Evolutionary conservation across 2,329 filamentous ascomycete species (phyloP).

Genomic region (Nakataea oryzae): DNA sequence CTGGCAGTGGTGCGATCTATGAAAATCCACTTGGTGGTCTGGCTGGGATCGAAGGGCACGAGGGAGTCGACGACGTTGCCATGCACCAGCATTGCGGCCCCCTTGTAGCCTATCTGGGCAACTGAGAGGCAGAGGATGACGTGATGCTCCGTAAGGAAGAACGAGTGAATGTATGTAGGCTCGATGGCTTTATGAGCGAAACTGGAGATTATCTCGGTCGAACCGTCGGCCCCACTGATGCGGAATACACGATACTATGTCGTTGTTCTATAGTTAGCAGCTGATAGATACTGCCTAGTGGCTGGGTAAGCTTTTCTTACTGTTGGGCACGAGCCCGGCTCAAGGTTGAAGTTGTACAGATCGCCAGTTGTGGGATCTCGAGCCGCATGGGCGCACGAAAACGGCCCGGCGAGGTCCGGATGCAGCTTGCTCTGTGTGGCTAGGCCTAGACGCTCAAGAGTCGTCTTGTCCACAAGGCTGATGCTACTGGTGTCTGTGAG

Average conservation of each 20-base stretch:
- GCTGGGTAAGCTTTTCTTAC: background rate
- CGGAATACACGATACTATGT: conserved; percentile 57
- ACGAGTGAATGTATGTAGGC: conserved; percentile 72
- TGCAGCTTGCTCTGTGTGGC: conserved; percentile 52
- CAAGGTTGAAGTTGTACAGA: conserved; percentile 73
- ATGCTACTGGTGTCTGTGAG: conserved; percentile 45
- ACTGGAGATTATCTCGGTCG: conserved; percentile 60
- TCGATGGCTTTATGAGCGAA: conserved; percentile 12
- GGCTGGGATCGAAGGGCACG: conserved; percentile 45
- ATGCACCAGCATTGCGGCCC: conserved; percentile 51
- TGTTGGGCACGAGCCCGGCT: conserved; percentile 40
- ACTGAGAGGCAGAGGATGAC: conserved; percentile 66
- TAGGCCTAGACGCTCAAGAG: conserved; percentile 61
- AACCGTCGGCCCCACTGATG: conserved; percentile 47
- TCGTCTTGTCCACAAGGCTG: conserved; percentile 56
- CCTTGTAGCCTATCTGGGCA: conserved; percentile 46
- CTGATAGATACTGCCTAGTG: no score
- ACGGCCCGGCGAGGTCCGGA: conserved; percentile 53
- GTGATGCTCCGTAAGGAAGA: conserved; percentile 62
- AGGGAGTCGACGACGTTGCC: conserved; percentile 61
- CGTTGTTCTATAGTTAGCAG: background rate
- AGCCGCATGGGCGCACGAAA: conserved; percentile 63
- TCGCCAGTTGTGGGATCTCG: conserved; percentile 65
- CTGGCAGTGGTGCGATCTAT: conserved; percentile 52
- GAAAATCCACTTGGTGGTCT: conserved; percentile 60